Evolutionary conservation across 345 rosid species (phyloP).

Genomic region (Rhodamnia argentea): DNA sequence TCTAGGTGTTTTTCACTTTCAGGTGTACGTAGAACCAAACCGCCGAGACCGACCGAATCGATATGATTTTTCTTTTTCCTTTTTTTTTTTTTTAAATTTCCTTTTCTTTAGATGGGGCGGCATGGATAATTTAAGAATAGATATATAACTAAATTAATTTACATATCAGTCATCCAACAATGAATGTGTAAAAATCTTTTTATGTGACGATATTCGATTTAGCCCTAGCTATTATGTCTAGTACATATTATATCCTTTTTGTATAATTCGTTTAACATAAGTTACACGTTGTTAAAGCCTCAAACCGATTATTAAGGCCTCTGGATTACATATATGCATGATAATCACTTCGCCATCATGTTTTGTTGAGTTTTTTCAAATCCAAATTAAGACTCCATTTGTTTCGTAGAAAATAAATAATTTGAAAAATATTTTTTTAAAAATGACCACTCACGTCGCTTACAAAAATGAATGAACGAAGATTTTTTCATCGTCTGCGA

Average conservation of each 20-base stretch:
- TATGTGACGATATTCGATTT: not conserved
- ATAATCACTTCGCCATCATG: not conserved
- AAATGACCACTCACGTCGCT: no score
- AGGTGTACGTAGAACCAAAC: no score
- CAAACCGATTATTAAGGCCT: not conserved
- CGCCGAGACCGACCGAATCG: no score
- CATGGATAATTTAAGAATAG: not conserved
- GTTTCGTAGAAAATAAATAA: no score
- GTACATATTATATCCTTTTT: not conserved
- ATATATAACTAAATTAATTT: no score
- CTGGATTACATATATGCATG: not conserved
- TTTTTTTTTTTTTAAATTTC: no score
- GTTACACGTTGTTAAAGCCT: rapidly evolving
- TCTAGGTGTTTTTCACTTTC: no score
- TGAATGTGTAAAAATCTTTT: rapidly evolving
- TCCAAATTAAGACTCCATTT: not conserved
- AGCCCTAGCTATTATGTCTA: not conserved
- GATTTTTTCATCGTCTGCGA: no score
- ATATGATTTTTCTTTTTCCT: no score
- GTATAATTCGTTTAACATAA: not conserved
- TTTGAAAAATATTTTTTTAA: no score
- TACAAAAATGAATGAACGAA: no score
- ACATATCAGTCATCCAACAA: not conserved
- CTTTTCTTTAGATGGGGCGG: no score
- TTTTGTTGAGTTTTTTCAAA: not conserved